phyloP scores from a whole-genome alignment of 306 rosid species.

The Quillaja saponaria region DNA sequence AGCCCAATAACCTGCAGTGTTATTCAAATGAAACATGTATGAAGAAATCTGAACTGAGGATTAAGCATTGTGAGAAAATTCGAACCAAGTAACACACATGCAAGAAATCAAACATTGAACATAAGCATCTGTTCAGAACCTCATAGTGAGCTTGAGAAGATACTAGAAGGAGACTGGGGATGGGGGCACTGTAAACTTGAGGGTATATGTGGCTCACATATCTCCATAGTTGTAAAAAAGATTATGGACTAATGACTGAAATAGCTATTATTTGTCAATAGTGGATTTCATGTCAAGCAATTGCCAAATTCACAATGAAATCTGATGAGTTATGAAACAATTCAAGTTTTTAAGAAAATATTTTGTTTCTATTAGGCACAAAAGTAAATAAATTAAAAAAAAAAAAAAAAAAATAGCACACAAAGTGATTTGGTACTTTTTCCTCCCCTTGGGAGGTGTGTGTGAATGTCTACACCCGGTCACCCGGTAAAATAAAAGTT shows the following conservation, averaged over 20 bases:
- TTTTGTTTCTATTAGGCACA: not conserved
- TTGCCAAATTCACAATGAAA: no score
- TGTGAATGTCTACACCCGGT: no score
- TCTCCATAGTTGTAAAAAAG: not conserved
- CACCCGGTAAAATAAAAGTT: not conserved
- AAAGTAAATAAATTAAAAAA: not conserved
- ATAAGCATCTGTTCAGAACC: slow-evolving; percentile 23
- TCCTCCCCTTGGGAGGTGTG: no score
- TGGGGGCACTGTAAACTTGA: slow-evolving; percentile 8
- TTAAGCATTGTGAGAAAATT: no score
- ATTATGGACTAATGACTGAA: not conserved
- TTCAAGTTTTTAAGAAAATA: not conserved
- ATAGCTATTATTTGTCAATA: slow-evolving; percentile 1
- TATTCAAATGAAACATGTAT: slow-evolving; percentile 21
- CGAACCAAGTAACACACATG: slow-evolving; percentile 2
- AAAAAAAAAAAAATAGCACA: not conserved
- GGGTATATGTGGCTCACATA: not conserved
- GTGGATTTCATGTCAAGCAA: slow-evolving; percentile 16
- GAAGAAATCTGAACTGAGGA: slow-evolving; percentile 4
- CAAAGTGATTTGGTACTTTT: no score
- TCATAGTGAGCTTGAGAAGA: not conserved
- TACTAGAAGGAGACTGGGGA: not conserved
- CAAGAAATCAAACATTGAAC: not conserved
- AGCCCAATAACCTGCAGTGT: slow-evolving; percentile 76
- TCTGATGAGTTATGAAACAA: no score